These are phyloP conservation scores for Leptosphaerulina australis DNA, from an alignment of 2,329 filamentous ascomycete species.

Conservation along the genomic window DNA sequence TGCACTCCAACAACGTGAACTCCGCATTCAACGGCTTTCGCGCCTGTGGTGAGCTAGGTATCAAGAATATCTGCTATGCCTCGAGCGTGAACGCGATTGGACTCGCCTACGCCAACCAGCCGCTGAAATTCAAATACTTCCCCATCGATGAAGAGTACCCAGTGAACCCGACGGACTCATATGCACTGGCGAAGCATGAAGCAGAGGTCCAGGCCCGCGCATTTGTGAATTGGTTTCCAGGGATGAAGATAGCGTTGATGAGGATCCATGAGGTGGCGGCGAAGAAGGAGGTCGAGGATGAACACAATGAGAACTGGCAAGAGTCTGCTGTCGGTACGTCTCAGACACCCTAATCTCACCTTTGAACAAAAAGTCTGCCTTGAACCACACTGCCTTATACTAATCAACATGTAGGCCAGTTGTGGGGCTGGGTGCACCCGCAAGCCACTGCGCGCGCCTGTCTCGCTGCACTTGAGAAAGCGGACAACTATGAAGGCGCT, in stretches of 20 bases:
- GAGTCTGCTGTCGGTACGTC: slow-evolving; percentile 37
- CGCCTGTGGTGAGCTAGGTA: slow-evolving; percentile 45
- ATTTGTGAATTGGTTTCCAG: slow-evolving; percentile 48
- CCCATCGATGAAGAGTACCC: slow-evolving; percentile 48
- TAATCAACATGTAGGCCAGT: slow-evolving; percentile 21
- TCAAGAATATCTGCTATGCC: slow-evolving; percentile 47
- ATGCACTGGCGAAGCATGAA: slow-evolving; percentile 48
- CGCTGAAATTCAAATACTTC: slow-evolving; percentile 47
- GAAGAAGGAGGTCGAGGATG: slow-evolving; percentile 36
- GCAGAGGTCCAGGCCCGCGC: slow-evolving; percentile 44
- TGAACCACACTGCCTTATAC: no score
- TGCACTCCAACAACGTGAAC: slow-evolving; percentile 50
- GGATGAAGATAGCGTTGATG: slow-evolving; percentile 48
- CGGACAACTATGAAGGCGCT: slow-evolving; percentile 39
- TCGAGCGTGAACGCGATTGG: slow-evolving; percentile 50
- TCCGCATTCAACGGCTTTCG: slow-evolving; percentile 50
- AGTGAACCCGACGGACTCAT: slow-evolving; percentile 43
- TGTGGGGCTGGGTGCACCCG: slow-evolving; percentile 49
- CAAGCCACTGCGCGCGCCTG: slow-evolving; percentile 47
- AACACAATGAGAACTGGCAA: slow-evolving; percentile 46
- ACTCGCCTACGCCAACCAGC: slow-evolving; percentile 47
- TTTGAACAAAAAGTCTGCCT: no score
- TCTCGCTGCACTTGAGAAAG: slow-evolving; percentile 42
- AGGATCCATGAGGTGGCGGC: slow-evolving; percentile 49
- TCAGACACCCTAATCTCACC: no score